These are phyloP conservation scores for Annona squamosa DNA, from an alignment of 164 flowering plant species.

Conservation along the genomic window DNA sequence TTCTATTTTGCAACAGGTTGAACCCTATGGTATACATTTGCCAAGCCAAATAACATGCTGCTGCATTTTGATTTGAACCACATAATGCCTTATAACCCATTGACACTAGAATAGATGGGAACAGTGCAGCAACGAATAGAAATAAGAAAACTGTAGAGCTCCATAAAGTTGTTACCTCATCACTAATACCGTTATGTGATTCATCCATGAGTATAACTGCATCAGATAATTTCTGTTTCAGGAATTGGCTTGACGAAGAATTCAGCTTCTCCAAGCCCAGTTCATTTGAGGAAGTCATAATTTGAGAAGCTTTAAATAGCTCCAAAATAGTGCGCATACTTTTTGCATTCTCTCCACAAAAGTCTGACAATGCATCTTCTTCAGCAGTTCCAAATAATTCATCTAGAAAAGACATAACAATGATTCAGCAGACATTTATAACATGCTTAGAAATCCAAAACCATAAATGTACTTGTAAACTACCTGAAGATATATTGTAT, in stretches of 20 bases:
- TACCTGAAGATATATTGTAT: constrained; percentile 62
- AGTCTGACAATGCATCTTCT: constrained; percentile 12
- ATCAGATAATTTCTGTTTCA: constrained; percentile 16
- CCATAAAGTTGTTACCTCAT: constrained; percentile 33
- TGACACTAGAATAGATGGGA: not conserved
- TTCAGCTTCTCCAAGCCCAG: constrained; percentile 17
- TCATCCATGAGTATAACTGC: not conserved
- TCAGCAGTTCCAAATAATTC: constrained; percentile 27
- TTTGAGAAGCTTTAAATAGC: constrained; percentile 56
- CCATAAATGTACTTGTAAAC: not conserved
- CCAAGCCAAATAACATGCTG: not conserved
- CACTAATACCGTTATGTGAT: not conserved
- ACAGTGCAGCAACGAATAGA: not conserved
- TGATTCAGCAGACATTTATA: not conserved
- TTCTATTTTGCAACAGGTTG: not conserved
- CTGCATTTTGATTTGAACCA: not conserved
- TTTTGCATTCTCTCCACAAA: constrained; percentile 9
- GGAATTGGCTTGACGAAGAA: constrained; percentile 22
- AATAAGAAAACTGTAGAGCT: not conserved
- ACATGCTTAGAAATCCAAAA: not conserved
- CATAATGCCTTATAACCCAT: not conserved
- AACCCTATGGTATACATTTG: not conserved
- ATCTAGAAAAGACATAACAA: constrained; percentile 31
- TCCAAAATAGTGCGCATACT: constrained; percentile 20
- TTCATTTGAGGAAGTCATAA: constrained; percentile 31